Evolutionary conservation across 1,139 yeast species (phyloP).

Genomic region (Kodamaea sp.): DNA sequence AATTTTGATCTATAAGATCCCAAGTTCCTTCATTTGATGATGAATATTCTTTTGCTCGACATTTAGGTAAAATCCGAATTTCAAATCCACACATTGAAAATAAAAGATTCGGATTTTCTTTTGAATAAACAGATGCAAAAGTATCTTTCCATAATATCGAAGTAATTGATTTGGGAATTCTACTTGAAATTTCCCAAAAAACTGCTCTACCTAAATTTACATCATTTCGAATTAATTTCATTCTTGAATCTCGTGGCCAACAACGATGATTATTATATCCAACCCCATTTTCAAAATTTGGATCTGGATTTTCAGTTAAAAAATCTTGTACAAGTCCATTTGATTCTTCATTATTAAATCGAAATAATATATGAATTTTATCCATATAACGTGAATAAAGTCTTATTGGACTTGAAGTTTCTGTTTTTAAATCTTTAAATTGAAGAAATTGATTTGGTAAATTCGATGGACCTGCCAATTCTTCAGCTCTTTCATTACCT

Average conservation of each 20-base stretch:
- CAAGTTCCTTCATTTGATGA: constrained; percentile 78
- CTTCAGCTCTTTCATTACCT: constrained; percentile 84
- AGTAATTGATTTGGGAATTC: constrained; percentile 75
- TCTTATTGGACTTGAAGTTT: constrained; percentile 67
- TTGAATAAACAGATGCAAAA: constrained; percentile 82
- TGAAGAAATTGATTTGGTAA: constrained; percentile 78
- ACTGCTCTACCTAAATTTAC: constrained; percentile 90
- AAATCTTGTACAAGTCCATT: constrained; percentile 73
- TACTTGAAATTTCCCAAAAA: constrained; percentile 81
- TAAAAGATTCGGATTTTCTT: constrained; percentile 81
- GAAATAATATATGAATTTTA: constrained; percentile 72
- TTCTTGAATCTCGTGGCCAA: constrained; percentile 92
- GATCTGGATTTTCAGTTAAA: constrained; percentile 84
- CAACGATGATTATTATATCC: constrained; percentile 87
- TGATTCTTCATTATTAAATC: constrained; percentile 66
- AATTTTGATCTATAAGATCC: constrained; percentile 70
- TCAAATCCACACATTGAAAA: constrained; percentile 96
- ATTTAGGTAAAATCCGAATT: constrained; percentile 77
- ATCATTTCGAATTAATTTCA: constrained; percentile 88
- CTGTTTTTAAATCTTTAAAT: constrained; percentile 56
- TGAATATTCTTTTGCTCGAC: constrained; percentile 47
- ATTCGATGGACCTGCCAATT: constrained; percentile 75
- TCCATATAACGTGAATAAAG: constrained; percentile 82
- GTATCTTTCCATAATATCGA: constrained; percentile 78
- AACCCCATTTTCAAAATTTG: constrained; percentile 79